phyloP scores from a whole-genome alignment of 192 early-diverging fungal genomes.

The Spinellus fusiger region DNA sequence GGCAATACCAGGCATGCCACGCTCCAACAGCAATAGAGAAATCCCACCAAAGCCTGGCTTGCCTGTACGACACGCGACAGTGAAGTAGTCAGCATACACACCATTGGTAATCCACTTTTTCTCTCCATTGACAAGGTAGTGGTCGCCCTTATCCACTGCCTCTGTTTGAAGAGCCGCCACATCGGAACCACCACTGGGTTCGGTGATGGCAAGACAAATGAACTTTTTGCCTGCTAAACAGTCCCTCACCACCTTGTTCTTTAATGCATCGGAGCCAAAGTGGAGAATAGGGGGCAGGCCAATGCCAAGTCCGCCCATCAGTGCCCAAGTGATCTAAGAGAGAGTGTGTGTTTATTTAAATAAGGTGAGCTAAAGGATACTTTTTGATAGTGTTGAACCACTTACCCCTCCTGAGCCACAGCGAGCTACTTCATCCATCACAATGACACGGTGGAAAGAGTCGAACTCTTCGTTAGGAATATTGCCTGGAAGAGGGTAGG shows the following conservation, averaged over 20 bases:
- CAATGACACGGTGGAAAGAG: constrained; percentile 67
- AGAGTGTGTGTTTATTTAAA: not conserved
- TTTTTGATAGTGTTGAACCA: not conserved
- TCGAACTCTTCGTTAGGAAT: constrained; percentile 52
- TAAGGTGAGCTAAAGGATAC: not conserved
- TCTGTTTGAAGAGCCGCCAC: constrained; percentile 66
- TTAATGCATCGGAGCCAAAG: constrained; percentile 65
- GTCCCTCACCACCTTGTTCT: constrained; percentile 56
- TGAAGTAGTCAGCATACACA: constrained; percentile 79
- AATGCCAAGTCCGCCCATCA: constrained; percentile 51
- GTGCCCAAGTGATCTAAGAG: constrained; percentile 13
- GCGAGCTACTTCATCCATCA: constrained; percentile 75
- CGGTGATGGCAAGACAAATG: constrained; percentile 78
- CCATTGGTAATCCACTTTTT: constrained; percentile 86
- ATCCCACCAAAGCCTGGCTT: constrained; percentile 73
- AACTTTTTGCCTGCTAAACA: constrained; percentile 65
- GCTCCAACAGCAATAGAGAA: constrained; percentile 67
- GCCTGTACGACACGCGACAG: constrained; percentile 73
- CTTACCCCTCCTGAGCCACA: constrained; percentile 72
- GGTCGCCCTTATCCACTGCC: constrained; percentile 66
- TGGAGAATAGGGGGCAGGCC: constrained; percentile 71
- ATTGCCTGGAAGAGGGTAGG: constrained; percentile 37
- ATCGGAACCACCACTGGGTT: constrained; percentile 65
- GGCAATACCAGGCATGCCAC: constrained; percentile 64
- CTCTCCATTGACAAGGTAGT: constrained; percentile 76